phyloP scores from a whole-genome alignment of 2,329 filamentous ascomycete species.

The Clarireedia homoeocarpa region DNA sequence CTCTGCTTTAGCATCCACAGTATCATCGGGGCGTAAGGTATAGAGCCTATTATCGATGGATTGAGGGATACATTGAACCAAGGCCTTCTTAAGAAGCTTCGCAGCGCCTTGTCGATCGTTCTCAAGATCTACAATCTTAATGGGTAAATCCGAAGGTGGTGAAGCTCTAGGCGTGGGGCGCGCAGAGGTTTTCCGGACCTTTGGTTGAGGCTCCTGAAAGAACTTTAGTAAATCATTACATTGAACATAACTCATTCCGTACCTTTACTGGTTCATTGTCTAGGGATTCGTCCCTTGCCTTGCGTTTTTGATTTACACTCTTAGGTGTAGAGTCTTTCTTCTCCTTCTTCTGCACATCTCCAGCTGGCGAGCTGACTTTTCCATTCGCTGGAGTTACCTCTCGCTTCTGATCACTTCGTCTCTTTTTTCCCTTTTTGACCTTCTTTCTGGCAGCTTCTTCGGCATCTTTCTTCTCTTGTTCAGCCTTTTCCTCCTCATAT shows the following conservation, averaged over 20 bases:
- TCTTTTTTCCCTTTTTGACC: constrained; percentile 55
- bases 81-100: constrained; percentile 60
- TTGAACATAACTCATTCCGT: constrained; percentile 13
- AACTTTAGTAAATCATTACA: not conserved
- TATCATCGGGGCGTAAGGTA: constrained; percentile 53
- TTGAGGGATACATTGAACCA: constrained; percentile 56
- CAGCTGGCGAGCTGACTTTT: constrained; percentile 23
- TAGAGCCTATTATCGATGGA: constrained; percentile 60
- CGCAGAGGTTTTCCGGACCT: constrained; percentile 49
- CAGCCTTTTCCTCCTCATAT: constrained; percentile 48
- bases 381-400: constrained; percentile 35
- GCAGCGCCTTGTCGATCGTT: constrained; percentile 60
- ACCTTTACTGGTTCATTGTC: constrained; percentile 43
- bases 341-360: constrained; percentile 29
- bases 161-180: constrained; percentile 30
- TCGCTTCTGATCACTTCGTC: constrained; percentile 51
- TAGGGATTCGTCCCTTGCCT: constrained; percentile 45
- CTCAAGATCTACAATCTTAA: constrained; percentile 47
- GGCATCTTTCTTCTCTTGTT: constrained; percentile 43
- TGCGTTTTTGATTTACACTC: constrained; percentile 31
- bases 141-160: constrained; percentile 37
- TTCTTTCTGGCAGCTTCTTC: constrained; percentile 36
- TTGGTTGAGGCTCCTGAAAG: constrained; percentile 35
- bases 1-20: constrained; percentile 57
- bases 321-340: constrained; percentile 3